Percentiles rank a stretch among this genome's conserved stretches.
These are phyloP conservation scores for Microcyclospora pomicola DNA, from an alignment of 2,329 filamentous ascomycete genomes.

Conservation along the genomic window DNA sequence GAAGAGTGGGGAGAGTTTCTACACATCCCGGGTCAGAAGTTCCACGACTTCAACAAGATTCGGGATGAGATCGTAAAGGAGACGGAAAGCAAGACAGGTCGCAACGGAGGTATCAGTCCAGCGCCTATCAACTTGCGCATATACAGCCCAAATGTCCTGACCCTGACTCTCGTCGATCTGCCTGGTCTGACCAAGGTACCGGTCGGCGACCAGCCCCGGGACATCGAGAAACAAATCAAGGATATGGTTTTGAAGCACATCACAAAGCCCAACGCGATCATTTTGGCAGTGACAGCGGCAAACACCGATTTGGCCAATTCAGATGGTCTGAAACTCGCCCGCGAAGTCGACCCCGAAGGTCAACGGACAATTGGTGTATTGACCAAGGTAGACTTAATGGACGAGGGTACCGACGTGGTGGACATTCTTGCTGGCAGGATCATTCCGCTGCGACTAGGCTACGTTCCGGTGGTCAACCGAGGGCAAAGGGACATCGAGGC, in stretches of 20 bases:
- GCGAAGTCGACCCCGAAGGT: slow-evolving; percentile 93
- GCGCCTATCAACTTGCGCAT: slow-evolving; percentile 95
- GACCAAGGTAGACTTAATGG: slow-evolving; percentile 98
- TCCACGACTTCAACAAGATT: slow-evolving; percentile 96
- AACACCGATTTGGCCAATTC: slow-evolving; percentile 99
- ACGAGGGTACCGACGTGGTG: slow-evolving; percentile 94
- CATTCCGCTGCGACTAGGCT: slow-evolving; percentile 86
- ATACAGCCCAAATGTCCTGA: slow-evolving; percentile 96
- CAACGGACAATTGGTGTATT: slow-evolving; percentile 96
- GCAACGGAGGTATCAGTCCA: slow-evolving; percentile 91
- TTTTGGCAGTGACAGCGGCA: slow-evolving; percentile 87
- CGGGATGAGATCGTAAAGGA: slow-evolving; percentile 94
- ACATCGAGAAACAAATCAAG: slow-evolving; percentile 91
- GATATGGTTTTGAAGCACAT: slow-evolving; percentile 99
- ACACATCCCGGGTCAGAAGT: slow-evolving; percentile 94
- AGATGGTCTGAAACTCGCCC: slow-evolving; percentile 86
- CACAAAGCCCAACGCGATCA: slow-evolving; percentile 94
- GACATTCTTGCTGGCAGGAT: slow-evolving; percentile 96
- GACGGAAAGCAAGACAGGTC: slow-evolving; percentile 90
- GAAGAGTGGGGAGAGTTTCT: slow-evolving; percentile 99
- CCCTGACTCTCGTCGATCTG: slow-evolving; percentile 88
- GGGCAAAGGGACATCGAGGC: slow-evolving; percentile 98
- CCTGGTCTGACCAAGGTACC: slow-evolving; percentile 94
- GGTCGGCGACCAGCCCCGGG: slow-evolving; percentile 87
- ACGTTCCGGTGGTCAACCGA: slow-evolving; percentile 94